Percentiles rank a stretch among this genome's conserved stretches.
These are phyloP conservation scores for Chaetomidium leptoderma DNA, from an alignment of 495 filamentous ascomycete species.

Conservation along the genomic window DNA sequence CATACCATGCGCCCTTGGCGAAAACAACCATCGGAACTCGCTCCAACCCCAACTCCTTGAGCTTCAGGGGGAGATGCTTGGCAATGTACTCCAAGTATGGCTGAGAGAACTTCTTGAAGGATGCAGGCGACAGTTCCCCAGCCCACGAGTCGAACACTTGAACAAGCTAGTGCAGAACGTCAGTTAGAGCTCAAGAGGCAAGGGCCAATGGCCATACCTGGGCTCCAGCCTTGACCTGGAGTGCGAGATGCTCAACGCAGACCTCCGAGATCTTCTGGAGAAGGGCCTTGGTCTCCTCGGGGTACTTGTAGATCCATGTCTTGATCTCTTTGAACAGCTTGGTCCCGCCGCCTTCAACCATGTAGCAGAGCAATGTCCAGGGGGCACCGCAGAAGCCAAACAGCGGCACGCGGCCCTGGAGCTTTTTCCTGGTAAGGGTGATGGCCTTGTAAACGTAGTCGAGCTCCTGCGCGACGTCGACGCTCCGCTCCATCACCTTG, in stretches of 20 bases:
- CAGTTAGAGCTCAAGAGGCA: not conserved
- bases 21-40: constrained; percentile 97
- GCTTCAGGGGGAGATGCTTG: constrained; percentile 62
- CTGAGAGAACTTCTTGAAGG: constrained; percentile 77
- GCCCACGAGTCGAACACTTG: constrained; percentile 99
- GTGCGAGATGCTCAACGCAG: constrained; percentile 88
- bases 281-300: constrained; percentile 69
- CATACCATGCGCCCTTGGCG: constrained; percentile 99
- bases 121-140: constrained; percentile 77
- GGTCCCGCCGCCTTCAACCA: constrained; percentile 94
- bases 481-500: constrained; percentile 66
- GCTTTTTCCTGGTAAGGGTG: constrained; percentile 80
- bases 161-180: constrained; percentile 55
- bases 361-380: constrained; percentile 96
- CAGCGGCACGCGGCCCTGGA: constrained; percentile 81
- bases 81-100: constrained; percentile 86
- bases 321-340: constrained; percentile 89
- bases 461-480: constrained; percentile 78
- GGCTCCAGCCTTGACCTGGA: constrained; percentile 88
- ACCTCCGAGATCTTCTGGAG: constrained; percentile 87
- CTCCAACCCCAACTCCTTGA: constrained; percentile 69
- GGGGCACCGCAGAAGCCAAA: constrained; percentile 98
- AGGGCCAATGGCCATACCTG: constrained; percentile 45
- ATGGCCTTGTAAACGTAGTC: constrained; percentile 96
- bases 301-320: constrained; percentile 92